These are phyloP conservation scores for Hypomontagnella submonticulosa DNA, from an alignment of 495 filamentous ascomycete genomes.

Conservation along the genomic window DNA sequence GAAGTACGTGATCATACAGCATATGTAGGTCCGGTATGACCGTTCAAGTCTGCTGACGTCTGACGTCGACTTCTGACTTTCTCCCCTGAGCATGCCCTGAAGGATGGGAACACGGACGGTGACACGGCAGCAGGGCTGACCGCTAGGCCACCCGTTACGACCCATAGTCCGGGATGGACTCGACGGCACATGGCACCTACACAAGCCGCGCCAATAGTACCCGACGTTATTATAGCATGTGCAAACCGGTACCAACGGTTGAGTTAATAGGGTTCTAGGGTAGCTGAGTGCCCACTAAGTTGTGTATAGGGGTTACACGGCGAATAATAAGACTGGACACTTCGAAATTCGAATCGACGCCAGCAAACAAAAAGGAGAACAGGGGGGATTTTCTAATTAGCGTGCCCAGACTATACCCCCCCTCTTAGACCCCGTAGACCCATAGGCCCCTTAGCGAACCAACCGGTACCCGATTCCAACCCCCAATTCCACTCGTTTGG, in stretches of 20 bases:
- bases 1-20: not conserved
- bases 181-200: slow-evolving; percentile 26
- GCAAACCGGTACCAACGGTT: not conserved
- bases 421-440: no score
- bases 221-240: slow-evolving; percentile 1
- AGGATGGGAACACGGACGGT: not conserved
- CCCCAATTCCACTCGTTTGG: slow-evolving; percentile 12
- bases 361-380: not conserved
- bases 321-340: no score
- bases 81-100: no score
- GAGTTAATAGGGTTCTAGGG: no score
- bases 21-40: not conserved
- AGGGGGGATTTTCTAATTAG: slow-evolving; percentile 5
- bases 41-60: not conserved
- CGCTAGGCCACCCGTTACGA: not conserved
- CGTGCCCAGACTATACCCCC: no score
- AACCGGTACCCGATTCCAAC: slow-evolving; percentile 12
- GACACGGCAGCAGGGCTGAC: not conserved
- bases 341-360: not conserved
- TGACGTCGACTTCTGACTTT: not conserved
- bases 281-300: no score
- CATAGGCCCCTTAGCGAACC: slow-evolving; percentile 14
- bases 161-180: slow-evolving; percentile 13
- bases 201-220: slow-evolving; percentile 14
- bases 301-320: no score